phyloP scores from a whole-genome alignment of 768 basidiomycete species.

The Guyanaporus albipodus region DNA sequence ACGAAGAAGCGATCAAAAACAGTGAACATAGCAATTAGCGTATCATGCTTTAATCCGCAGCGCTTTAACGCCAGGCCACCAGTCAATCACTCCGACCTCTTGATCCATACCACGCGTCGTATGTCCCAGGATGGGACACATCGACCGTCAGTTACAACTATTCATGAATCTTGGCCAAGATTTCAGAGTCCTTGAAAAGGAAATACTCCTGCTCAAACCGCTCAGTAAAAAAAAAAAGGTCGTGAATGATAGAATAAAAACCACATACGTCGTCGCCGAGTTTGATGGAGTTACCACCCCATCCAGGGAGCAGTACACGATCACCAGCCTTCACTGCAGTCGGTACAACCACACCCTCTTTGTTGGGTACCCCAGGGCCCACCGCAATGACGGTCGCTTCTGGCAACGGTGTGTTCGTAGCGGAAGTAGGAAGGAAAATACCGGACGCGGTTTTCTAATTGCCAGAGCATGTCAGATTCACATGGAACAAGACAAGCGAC shows the following conservation, averaged over 20 bases:
- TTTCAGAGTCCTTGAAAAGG: constrained; percentile 92
- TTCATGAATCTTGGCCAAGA: constrained; percentile 95
- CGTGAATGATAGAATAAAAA: not conserved
- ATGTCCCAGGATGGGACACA: not conserved
- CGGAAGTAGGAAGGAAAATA: constrained; percentile 91
- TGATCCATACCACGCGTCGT: not conserved
- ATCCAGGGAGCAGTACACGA: constrained; percentile 89
- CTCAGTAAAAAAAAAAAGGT: constrained; percentile 7
- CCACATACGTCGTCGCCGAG: constrained; percentile 87
- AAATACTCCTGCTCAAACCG: constrained; percentile 70
- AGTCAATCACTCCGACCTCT: not conserved
- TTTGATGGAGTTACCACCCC: constrained; percentile 96
- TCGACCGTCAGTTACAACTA: constrained; percentile 43
- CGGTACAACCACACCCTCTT: constrained; percentile 74
- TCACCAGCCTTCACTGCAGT: constrained; percentile 84
- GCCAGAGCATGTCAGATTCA: not conserved
- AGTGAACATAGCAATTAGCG: constrained; percentile 22
- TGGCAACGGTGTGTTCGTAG: constrained; percentile 81
- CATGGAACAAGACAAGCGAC: not conserved
- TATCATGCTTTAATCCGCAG: constrained; percentile 10
- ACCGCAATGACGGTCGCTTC: constrained; percentile 96
- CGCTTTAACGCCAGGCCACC: constrained; percentile 3
- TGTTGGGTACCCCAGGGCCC: constrained; percentile 91
- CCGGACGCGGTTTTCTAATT: constrained; percentile 94
- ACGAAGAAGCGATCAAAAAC: constrained; percentile 14